These are phyloP conservation scores for Crucihimalaya himalaica DNA, from an alignment of 345 rosid genomes.

Conservation along the genomic window DNA sequence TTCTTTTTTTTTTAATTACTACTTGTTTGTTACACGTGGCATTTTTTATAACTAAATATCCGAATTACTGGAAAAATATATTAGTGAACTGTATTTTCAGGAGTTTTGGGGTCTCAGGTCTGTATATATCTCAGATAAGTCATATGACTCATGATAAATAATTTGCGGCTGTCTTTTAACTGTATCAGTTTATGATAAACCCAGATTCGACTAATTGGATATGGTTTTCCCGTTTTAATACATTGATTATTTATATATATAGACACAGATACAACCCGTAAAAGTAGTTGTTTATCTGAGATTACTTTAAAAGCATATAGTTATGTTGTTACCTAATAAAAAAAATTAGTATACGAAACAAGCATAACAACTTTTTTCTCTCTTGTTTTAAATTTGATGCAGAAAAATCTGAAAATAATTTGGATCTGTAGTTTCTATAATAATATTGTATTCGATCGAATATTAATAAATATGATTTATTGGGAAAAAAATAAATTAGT, in stretches of 20 bases:
- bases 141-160: background rate
- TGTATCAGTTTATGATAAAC: background rate
- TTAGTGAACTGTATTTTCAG: conserved; percentile 8
- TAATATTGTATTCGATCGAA: too few species aligned
- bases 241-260: too few species aligned
- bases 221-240: background rate
- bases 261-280: background rate
- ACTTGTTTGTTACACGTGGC: conserved; percentile 27
- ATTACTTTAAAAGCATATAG: background rate
- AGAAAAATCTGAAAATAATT: background rate
- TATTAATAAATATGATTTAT: too few species aligned
- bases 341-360: background rate
- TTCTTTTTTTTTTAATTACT: background rate
- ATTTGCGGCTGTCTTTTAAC: background rate
- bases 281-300: background rate
- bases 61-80: background rate
- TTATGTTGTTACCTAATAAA: background rate
- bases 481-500: background rate
- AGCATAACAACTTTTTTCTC: background rate
- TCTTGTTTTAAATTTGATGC: background rate
- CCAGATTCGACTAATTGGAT: background rate
- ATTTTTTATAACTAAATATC: conserved; percentile 4
- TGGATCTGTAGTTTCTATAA: too few species aligned
- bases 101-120: conserved; percentile 1
- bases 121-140: background rate